Evolutionary conservation across 2,329 filamentous ascomycete species (phyloP), one percentile per base, ranked within the genome.

Genomic region (Zymoseptoria brevis): DNA sequence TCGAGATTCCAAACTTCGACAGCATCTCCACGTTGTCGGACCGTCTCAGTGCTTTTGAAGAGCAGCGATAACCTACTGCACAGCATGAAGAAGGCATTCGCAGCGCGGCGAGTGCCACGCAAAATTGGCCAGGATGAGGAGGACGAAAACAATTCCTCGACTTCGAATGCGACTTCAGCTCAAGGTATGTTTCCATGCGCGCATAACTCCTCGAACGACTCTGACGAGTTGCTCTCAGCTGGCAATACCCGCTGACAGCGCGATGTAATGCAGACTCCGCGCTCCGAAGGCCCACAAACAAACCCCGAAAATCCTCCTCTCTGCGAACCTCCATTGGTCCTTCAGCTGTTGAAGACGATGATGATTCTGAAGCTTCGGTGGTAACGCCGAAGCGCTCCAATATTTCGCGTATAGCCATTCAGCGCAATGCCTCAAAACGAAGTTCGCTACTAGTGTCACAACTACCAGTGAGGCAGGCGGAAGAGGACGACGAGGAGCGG

Each of bases 321-420:
- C 81, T 89, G 2, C 84, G 88, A 6, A 79, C 95, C 21, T 95
- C 90, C 0, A 95, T 96, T 71, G 89, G 87, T 0, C 82, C 83
- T 0, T 61, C 80, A 8, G 79, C 81, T 60, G 78, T 77, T 5
- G 81, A 80, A 29, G 78, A 80, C 53, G 81, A 82, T 53, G 78
- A 79, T 21, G 78, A 79, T 48, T 79, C 81, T 13, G 77, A 70
- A 50, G 74, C 75, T n/a, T 72, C 75, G 0, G 80, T 83, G 0
- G 79, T 84, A 48, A 83, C 83, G 0, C 82, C 86, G 0, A 90
- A 86, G 71, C 83, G 85, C 58, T 77, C 81, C 5, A 81, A 79
- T 8, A 76, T 90, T 1, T 85, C 83, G 30, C 80, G 85, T 57
- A 79, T 85, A 59, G 85, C 84, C 0, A 73, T 86, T 1, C 87